Conservation (phyloP, 306 rosid species). For the Trifolium repens region DNA sequence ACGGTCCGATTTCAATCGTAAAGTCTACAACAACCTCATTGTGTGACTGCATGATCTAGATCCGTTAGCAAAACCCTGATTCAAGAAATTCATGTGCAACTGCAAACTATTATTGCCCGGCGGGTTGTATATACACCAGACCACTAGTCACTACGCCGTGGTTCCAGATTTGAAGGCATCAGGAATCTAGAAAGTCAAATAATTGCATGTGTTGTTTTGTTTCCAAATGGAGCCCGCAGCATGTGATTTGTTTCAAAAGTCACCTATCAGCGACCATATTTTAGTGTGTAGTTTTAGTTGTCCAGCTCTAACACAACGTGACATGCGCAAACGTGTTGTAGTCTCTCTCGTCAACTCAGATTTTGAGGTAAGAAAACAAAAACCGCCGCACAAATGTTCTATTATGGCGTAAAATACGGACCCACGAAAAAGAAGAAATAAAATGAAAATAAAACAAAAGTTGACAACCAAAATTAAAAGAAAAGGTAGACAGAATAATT, state of each 20-base stretch:
- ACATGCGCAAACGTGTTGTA: constrained; percentile 42
- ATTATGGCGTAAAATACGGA: constrained; percentile 4
- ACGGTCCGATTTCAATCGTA: too few species aligned
- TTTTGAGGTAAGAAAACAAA: constrained; percentile 2
- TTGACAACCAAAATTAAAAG: not conserved
- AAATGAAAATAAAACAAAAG: not conserved
- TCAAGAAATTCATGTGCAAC: too few species aligned
- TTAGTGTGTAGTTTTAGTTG: not conserved
- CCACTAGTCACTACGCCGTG: not conserved
- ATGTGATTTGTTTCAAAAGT: constrained; percentile 51
- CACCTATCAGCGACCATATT: constrained; percentile 8
- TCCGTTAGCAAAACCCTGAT: too few species aligned
- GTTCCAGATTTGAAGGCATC: not conserved
- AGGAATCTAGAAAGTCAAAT: constrained; percentile 30
- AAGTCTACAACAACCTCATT: too few species aligned
- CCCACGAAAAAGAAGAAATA: not conserved
- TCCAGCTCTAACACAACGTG: constrained; percentile 34
- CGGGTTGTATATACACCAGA: not conserved
- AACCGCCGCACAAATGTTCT: not conserved
- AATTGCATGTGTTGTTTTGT: constrained; percentile 25
- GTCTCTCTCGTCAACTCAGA: constrained; percentile 37
- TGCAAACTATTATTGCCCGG: not conserved
- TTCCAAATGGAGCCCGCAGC: constrained; percentile 42
- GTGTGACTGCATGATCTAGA: too few species aligned
- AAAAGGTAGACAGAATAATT: not conserved